These are phyloP conservation scores for Heterobasidion irregulare DNA, from an alignment of 1,284 basidiomycete species.

Conservation along the genomic window DNA sequence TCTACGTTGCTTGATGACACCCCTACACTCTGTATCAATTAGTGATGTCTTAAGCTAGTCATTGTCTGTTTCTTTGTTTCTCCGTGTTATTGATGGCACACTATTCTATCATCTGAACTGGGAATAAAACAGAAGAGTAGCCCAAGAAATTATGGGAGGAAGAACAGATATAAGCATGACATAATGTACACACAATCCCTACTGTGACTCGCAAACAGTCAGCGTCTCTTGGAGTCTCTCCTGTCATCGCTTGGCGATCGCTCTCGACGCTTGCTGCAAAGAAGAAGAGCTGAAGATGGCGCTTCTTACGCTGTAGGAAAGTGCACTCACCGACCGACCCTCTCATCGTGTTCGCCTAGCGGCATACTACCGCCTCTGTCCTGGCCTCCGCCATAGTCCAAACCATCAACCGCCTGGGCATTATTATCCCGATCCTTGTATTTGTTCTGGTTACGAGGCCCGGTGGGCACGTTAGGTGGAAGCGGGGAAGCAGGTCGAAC, in stretches of 20 bases:
- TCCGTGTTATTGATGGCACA: not conserved
- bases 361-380: slow-evolving; percentile 16
- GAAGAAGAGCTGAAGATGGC: not conserved
- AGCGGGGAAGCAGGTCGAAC: slow-evolving; percentile 71
- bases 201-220: slow-evolving; percentile 15
- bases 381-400: slow-evolving; percentile 72
- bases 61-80: not conserved
- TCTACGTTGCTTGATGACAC: no score
- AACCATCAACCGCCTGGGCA: slow-evolving; percentile 71
- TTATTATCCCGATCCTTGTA: slow-evolving; percentile 81
- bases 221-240: slow-evolving; percentile 55
- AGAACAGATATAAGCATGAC: not conserved
- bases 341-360: slow-evolving; percentile 16
- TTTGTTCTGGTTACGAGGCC: slow-evolving; percentile 78
- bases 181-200: not conserved
- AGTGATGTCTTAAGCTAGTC: not conserved
- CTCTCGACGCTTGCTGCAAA: slow-evolving; percentile 12
- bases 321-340: slow-evolving; percentile 20
- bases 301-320: not conserved
- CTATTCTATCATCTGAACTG: not conserved
- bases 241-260: slow-evolving; percentile 34
- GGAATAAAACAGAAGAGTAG: not conserved
- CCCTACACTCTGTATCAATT: not conserved
- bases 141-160: not conserved
- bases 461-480: slow-evolving; percentile 77